Evolutionary conservation across 768 basidiomycete genomes (phyloP).

Genomic region (Megacollybia marginata): DNA sequence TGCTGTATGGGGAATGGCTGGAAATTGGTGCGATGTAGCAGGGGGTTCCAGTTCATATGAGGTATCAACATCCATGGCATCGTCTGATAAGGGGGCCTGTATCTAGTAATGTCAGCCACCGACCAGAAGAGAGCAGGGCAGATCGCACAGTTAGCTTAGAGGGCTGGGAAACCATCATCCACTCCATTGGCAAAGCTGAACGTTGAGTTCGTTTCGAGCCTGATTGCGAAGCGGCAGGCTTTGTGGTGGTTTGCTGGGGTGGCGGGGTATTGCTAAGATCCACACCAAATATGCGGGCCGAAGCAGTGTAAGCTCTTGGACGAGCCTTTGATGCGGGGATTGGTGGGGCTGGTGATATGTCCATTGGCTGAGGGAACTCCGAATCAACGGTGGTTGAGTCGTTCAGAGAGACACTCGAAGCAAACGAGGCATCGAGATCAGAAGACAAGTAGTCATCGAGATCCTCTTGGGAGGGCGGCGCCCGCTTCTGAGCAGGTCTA

Average conservation of each 20-base stretch:
- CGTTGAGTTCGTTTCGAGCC: slow-evolving; percentile 51
- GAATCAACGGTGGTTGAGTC: slow-evolving; percentile 54
- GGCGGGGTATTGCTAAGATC: slow-evolving; percentile 57
- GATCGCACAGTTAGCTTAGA: slow-evolving; percentile 1
- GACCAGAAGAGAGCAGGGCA: too few relatives aligned
- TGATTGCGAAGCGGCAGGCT: slow-evolving; percentile 31
- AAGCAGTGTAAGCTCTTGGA: slow-evolving; percentile 61
- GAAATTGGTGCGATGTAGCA: slow-evolving; percentile 17
- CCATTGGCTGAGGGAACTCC: slow-evolving; percentile 62
- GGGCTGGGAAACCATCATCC: slow-evolving; percentile 33
- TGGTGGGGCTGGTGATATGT: slow-evolving; percentile 65
- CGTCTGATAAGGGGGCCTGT: slow-evolving; percentile 40
- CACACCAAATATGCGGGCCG: slow-evolving; percentile 62
- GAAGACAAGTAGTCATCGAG: slow-evolving; percentile 63
- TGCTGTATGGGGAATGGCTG: slow-evolving; percentile 33
- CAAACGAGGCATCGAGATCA: slow-evolving; percentile 79
- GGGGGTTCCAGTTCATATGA: slow-evolving; percentile 28
- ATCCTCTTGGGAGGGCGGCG: slow-evolving; percentile 34
- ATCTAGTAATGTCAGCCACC: slow-evolving; percentile 14
- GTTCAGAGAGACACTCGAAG: slow-evolving; percentile 73
- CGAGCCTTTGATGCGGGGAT: slow-evolving; percentile 29
- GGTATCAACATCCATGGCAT: slow-evolving; percentile 80
- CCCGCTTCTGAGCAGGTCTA: neutral
- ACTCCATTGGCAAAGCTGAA: slow-evolving; percentile 56
- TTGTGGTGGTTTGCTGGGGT: slow-evolving; percentile 24